Evolutionary conservation across 495 filamentous ascomycete species (phyloP).

Genomic region (Penicillium dipodomyicola): DNA sequence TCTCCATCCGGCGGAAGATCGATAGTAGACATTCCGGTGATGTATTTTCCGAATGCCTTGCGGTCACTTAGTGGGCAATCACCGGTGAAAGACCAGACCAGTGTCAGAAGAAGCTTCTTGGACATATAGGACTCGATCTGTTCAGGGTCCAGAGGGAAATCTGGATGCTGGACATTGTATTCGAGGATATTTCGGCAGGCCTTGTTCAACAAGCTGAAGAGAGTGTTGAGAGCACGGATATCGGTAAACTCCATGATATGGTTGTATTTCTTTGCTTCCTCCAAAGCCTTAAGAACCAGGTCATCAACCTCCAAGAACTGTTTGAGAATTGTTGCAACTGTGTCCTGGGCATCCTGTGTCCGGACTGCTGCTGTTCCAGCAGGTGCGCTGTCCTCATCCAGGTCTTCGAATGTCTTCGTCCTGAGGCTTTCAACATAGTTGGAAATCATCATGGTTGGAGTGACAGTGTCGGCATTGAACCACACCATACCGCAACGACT

Average conservation of each 20-base stretch:
- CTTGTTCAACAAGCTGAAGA: constrained; percentile 95
- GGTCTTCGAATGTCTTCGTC: constrained; percentile 80
- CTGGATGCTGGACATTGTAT: constrained; percentile 89
- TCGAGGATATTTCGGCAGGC: constrained; percentile 86
- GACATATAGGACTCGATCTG: constrained; percentile 85
- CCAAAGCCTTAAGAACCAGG: constrained; percentile 73
- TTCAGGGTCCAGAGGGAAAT: constrained; percentile 87
- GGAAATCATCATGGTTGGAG: constrained; percentile 83
- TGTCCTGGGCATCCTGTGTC: constrained; percentile 69
- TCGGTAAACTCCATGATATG: constrained; percentile 99
- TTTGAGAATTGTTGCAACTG: constrained; percentile 73
- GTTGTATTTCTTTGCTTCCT: constrained; percentile 70
- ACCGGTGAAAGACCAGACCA: constrained; percentile 92
- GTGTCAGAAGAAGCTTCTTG: constrained; percentile 86
- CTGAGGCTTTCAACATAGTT: constrained; percentile 85
- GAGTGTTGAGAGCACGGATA: constrained; percentile 82
- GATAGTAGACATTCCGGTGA: constrained; percentile 76
- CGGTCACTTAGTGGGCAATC: constrained; percentile 89
- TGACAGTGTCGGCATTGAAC: constrained; percentile 98
- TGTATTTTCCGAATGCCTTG: constrained; percentile 80
- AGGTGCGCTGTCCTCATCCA: constrained; percentile 84
- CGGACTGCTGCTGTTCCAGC: constrained; percentile 77
- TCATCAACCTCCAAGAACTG: constrained; percentile 71
- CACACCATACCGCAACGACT: constrained; percentile 99
- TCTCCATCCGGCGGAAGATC: constrained; percentile 74